Percentiles rank a stretch among this genome's conserved stretches.
Evolutionary conservation across 2,329 filamentous ascomycete genomes (phyloP).

Genomic region (Hypoxylon sp.): DNA sequence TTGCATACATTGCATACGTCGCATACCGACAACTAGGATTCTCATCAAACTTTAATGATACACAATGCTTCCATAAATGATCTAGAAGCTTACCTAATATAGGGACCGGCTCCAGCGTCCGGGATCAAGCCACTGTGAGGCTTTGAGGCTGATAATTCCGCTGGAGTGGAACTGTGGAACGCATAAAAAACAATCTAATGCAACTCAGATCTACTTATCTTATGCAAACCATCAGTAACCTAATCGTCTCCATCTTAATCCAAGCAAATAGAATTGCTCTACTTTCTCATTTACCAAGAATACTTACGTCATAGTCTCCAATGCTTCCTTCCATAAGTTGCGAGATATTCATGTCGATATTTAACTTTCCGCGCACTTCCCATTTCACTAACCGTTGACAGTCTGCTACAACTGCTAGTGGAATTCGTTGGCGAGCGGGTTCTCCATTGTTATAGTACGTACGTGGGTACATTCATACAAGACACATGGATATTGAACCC

Average conservation of each 20-base stretch:
- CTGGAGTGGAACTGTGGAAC: slow-evolving; percentile 42
- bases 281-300: neutral
- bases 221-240: slow-evolving; percentile 25
- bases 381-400: neutral
- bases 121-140: slow-evolving; percentile 43
- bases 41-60: slow-evolving; percentile 31
- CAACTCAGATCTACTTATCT: slow-evolving; percentile 35
- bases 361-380: neutral
- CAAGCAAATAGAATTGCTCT: neutral
- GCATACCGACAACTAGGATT: slow-evolving; percentile 15
- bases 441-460: slow-evolving; percentile 21
- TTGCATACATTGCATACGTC: too few relatives aligned
- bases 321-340: neutral
- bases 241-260: slow-evolving; percentile 14
- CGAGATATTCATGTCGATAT: neutral
- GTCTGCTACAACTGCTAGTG: slow-evolving; percentile 19
- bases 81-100: slow-evolving; percentile 40
- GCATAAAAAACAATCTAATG: slow-evolving; percentile 46
- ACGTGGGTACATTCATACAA: slow-evolving; percentile 10
- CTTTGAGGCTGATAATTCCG: slow-evolving; percentile 43
- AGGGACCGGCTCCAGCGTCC: slow-evolving; percentile 7
- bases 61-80: slow-evolving; percentile 42
- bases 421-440: neutral
- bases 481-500: slow-evolving; percentile 19
- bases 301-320: neutral